Evolutionary conservation across 495 filamentous ascomycete genomes (phyloP), one percentile per base, ranked within the genome.

Genomic region (Articulospora tetracladia): DNA sequence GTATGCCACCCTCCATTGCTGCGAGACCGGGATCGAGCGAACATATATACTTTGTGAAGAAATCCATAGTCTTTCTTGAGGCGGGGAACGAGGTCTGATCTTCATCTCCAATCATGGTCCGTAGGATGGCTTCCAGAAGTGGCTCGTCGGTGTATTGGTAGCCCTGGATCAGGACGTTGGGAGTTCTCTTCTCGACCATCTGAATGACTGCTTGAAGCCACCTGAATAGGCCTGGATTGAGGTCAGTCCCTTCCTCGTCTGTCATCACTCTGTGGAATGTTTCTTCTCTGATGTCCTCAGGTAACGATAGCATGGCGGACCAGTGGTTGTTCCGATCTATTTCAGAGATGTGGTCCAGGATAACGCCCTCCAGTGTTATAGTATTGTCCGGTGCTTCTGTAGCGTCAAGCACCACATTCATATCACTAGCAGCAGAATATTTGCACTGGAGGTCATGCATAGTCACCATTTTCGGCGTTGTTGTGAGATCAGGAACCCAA

Each of bases 151-250:
- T 55, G 26, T 28, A 55, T 25, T 55, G 52, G 52, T 55, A 55
- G 52, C 52, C 52, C 26, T 55, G 52, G 36, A 55, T 55, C 52
- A 55, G 26, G 52, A 34, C 52, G 52, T 55, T 55, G 26, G 52
- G 52, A 34, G 36, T 32, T 55, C 28, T 55, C 26, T 55, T 30
- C 52, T 55, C 52, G 26, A 55, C 52, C 52, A 55, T 55, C 52
- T 55, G 24, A 55, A 55, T 55, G 26, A 55, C 52, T 55, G 52
- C 52, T 55, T 55, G 52, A 55, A 55, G 52, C 52, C 52, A 55
- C 52, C 52, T 55, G 52, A 25, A 28, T 28, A 55, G 52, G 24
- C 52, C 52, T 19, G 52, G 52, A 32, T 55, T 55, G 36, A 55
- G 52, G 36, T 55, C 52, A 34, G 52, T 55, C 52, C 52, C 52